Percentiles rank a stretch among this genome's conserved stretches.
Evolutionary conservation across 495 filamentous ascomycete species (phyloP).

Genomic region (Daldinia decipiens): DNA sequence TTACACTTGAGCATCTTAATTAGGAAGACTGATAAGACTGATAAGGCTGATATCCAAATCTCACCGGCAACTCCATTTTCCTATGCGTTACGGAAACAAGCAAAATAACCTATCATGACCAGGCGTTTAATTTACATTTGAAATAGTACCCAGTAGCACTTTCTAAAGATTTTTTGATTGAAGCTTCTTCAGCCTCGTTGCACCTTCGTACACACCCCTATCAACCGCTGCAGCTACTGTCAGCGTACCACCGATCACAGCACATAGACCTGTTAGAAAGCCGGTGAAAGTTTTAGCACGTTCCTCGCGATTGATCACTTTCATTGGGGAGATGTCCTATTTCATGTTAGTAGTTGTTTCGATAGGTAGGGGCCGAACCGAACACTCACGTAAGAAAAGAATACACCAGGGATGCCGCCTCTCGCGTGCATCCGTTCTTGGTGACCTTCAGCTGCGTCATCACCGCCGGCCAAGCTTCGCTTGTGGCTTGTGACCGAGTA

Average conservation of each 20-base stretch:
- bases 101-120: conserved; percentile 16
- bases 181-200: conserved; percentile 84
- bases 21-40: background rate
- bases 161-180: conserved; percentile 64
- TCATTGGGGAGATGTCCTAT: conserved; percentile 99
- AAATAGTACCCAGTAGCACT: conserved; percentile 7
- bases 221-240: conserved; percentile 96
- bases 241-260: conserved; percentile 92
- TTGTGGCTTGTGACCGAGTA: conserved; percentile 97
- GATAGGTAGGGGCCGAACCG: background rate
- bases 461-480: conserved; percentile 81
- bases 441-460: conserved; percentile 85
- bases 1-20: background rate
- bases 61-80: conserved; percentile 38
- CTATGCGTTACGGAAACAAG: conserved; percentile 23
- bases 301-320: conserved; percentile 96
- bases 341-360: conserved; percentile 9
- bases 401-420: conserved; percentile 95
- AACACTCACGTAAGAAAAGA: conserved; percentile 89
- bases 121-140: conserved; percentile 26
- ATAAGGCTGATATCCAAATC: conserved; percentile 17
- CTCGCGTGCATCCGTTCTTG: conserved; percentile 87
- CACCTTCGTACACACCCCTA: conserved; percentile 89
- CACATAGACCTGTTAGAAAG: conserved; percentile 93
- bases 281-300: conserved; percentile 85